Conservation (phyloP, 768 basidiomycete species). For the Phylloporus arenicola region DNA sequence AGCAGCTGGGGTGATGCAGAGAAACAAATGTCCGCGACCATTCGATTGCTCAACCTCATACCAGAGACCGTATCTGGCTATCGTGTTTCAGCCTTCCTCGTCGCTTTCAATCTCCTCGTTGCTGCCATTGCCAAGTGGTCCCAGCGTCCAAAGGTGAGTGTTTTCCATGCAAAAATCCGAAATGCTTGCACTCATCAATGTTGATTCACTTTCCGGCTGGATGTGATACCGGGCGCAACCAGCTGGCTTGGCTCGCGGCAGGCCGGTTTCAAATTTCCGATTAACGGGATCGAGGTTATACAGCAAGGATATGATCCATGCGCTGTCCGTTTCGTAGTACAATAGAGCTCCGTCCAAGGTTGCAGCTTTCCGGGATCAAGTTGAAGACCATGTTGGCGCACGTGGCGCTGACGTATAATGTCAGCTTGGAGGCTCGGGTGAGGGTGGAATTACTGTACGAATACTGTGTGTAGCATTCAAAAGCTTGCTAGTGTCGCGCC, state of each 20-base stretch:
- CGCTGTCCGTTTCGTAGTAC: background rate
- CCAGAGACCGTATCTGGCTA: background rate
- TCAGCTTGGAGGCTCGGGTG: slow-evolving; percentile 10
- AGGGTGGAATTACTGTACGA: too few species aligned
- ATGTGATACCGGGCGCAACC: background rate
- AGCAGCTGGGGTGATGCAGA: too few species aligned
- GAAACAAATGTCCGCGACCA: too few species aligned
- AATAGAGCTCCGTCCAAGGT: background rate
- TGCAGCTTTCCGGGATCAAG: slow-evolving; percentile 22
- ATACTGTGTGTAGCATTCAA: too few species aligned
- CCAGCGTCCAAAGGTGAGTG: background rate
- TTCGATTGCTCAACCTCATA: background rate
- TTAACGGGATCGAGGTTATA: background rate
- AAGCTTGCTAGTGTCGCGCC: too few species aligned
- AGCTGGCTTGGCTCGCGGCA: background rate
- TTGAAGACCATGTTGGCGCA: slow-evolving; percentile 44
- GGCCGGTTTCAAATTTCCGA: background rate
- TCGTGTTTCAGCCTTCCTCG: background rate
- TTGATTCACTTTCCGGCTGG: background rate
- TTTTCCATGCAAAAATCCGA: too few species aligned
- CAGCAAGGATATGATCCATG: background rate
- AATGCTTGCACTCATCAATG: background rate
- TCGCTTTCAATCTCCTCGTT: background rate
- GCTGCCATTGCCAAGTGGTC: background rate
- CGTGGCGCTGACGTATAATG: slow-evolving; percentile 26